These are phyloP conservation scores for Penicillium robsamsonii DNA, from an alignment of 495 filamentous ascomycete species.

Conservation along the genomic window DNA sequence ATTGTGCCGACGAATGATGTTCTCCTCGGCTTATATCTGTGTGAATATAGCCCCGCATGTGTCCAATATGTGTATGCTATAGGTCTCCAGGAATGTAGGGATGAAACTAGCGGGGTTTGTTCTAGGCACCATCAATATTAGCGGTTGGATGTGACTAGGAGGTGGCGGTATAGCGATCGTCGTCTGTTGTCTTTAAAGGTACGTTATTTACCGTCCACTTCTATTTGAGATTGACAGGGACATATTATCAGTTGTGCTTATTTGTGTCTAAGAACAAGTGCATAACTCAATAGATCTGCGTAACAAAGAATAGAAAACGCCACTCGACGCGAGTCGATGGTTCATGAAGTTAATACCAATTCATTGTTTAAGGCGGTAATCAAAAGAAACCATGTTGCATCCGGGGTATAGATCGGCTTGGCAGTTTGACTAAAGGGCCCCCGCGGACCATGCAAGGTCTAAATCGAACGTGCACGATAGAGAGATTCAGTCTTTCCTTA, in stretches of 20 bases:
- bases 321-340: background rate
- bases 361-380: background rate
- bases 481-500: slow-evolving; percentile 5
- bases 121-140: background rate
- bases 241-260: background rate
- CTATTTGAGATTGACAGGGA: background rate
- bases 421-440: background rate
- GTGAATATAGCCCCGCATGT: background rate
- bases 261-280: background rate
- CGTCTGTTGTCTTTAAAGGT: background rate
- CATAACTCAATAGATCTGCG: background rate
- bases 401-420: slow-evolving; percentile 9
- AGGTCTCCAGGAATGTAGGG: slow-evolving; percentile 10
- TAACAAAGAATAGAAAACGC: background rate
- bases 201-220: background rate
- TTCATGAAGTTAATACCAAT: background rate
- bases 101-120: background rate
- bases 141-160: background rate
- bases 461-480: background rate
- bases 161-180: background rate
- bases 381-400: slow-evolving; percentile 15
- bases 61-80: background rate
- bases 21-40: background rate
- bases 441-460: slow-evolving; percentile 9
- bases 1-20: background rate